Conservation (phyloP, 768 basidiomycete species). For the Russula olivacea region DNA sequence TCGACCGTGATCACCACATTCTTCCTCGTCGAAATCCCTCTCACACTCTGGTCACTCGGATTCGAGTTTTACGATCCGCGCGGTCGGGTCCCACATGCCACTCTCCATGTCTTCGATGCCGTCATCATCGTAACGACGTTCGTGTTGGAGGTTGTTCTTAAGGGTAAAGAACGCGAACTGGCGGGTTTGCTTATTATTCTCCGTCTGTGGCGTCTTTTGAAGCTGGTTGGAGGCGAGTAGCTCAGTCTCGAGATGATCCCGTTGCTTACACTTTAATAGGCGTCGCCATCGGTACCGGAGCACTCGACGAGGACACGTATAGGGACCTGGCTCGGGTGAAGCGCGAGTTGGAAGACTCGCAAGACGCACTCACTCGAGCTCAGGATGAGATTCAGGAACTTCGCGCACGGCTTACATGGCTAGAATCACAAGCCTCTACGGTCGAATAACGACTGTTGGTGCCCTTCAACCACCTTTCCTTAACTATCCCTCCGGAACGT, state of each 20-base stretch:
- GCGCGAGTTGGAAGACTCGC: slow-evolving; percentile 42
- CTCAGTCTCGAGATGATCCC: slow-evolving; percentile 7
- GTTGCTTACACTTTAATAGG: slow-evolving; percentile 42
- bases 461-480: neutral
- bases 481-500: neutral
- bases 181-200: slow-evolving; percentile 64
- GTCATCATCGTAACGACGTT: slow-evolving; percentile 68
- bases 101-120: slow-evolving; percentile 71
- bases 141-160: slow-evolving; percentile 60
- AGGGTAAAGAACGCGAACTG: slow-evolving; percentile 64
- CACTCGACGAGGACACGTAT: slow-evolving; percentile 52
- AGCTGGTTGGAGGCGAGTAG: slow-evolving; percentile 54
- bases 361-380: slow-evolving; percentile 39
- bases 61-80: slow-evolving; percentile 56
- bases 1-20: slow-evolving; percentile 64
- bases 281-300: slow-evolving; percentile 69
- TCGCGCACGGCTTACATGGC: slow-evolving; percentile 5
- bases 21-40: slow-evolving; percentile 74
- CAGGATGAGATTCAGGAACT: slow-evolving; percentile 54
- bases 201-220: slow-evolving; percentile 77
- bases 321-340: slow-evolving; percentile 47
- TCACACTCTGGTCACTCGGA: slow-evolving; percentile 63
- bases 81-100: slow-evolving; percentile 46
- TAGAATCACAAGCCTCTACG: slow-evolving; percentile 3
- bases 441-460: neutral